These are phyloP conservation scores for Chlorella sp. DNA, from an alignment of 139 green algal species.

Conservation along the genomic window DNA sequence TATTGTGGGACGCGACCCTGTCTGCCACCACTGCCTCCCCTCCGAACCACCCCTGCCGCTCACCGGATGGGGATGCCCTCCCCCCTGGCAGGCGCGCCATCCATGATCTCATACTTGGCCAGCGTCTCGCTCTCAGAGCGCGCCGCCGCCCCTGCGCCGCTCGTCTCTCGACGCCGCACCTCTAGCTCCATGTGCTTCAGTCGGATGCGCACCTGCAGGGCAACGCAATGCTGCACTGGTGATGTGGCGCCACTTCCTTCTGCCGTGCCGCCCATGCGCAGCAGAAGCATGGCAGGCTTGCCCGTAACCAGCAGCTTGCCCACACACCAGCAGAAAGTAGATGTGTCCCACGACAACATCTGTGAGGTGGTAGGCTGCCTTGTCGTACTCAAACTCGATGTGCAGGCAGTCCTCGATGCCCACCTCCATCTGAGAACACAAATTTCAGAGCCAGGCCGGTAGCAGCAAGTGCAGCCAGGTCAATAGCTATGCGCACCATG, in stretches of 20 bases:
- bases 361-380: constrained; percentile 83
- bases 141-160: constrained; percentile 69
- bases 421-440: constrained; percentile 98
- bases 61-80: constrained; percentile 90
- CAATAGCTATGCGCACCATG: no score
- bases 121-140: constrained; percentile 95
- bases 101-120: constrained; percentile 99
- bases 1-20: no score
- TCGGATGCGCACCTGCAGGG: constrained; percentile 85
- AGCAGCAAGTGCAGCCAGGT: background rate
- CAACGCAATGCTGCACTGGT: background rate
- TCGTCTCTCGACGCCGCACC: constrained; percentile 93
- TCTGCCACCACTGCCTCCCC: no score
- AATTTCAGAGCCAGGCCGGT: background rate
- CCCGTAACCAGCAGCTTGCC: no score
- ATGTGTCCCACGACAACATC: constrained; percentile 97
- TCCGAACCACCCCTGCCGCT: background rate
- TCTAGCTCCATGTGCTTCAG: constrained; percentile 99
- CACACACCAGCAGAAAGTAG: constrained; percentile 92
- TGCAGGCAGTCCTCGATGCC: constrained; percentile 99
- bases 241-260: no score
- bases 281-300: no score
- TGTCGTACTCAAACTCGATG: constrained; percentile 99
- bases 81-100: constrained; percentile 92
- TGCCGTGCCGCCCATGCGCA: no score